Evolutionary conservation across 805 yeast species (phyloP), one percentile per base, ranked within the genome.

Genomic region (Metschnikowia henanensis): DNA sequence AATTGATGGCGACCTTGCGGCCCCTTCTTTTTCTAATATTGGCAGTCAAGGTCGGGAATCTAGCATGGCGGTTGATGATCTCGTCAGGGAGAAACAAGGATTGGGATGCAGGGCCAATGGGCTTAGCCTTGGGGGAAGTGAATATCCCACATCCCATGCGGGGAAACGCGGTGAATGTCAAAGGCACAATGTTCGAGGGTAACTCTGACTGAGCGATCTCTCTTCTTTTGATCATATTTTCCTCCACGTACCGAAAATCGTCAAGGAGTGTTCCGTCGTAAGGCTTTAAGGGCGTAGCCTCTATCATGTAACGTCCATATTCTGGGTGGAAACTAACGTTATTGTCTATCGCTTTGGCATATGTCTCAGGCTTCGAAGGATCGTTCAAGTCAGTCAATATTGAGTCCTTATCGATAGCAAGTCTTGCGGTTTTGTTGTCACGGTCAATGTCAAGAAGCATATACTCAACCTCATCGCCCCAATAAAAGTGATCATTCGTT

Each of bases 381-480:
- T 80, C 84, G 46, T 84, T 82, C 49, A 92, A 70, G 26, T 77
- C 79, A 13, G 75, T 72, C 39, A 94, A 69, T 20, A 94, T 81
- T 55, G 76, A 75, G 61, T 91, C 97, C 59, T 87, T 84, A 42
- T 87, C 86, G 19, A 92, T 79, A 15, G 91, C 79, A 35, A 94
- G 72, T 49, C 71, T 72, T 0, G 91, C 92, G 3, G 69, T 68
- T 37, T 74, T 65, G 6, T 58, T 53, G 4, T 62, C 52, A 19
- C 67, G 72, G 57, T 85, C 80, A 32, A 87, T 63, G 39, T 80
- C 78, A 13, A 94, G 84, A 49, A 94, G 72, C 86, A 88, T 90
- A 65, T 90, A 94, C 68, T 94, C 99, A 15, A 91, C 75, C 68
- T 94, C 99, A 63, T 94, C 99, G 13, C 99, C 99, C 99, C 99